Evolutionary conservation across 2,329 filamentous ascomycete species (phyloP).

Genomic region (Ophiostoma himal-ulmi): DNA sequence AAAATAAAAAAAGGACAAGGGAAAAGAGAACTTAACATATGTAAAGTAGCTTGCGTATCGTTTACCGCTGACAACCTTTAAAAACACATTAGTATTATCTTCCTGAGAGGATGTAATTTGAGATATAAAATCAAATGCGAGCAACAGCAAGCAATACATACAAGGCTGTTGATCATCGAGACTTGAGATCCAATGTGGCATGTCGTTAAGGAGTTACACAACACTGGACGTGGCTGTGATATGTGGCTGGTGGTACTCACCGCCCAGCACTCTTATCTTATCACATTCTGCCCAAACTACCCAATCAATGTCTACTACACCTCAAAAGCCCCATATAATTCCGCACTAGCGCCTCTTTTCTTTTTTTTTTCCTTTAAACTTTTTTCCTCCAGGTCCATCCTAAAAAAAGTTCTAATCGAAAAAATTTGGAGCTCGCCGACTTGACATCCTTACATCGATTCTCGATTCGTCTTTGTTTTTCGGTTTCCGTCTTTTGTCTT

Average conservation of each 20-base stretch:
- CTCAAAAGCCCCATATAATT: conserved; percentile 18
- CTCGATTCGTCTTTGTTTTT: neutral
- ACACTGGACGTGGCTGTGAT: neutral
- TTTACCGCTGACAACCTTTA: too few relatives aligned
- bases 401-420: conserved; percentile 17
- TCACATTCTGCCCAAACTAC: neutral
- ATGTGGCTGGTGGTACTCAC: conserved; percentile 10
- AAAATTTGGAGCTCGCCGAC: conserved; percentile 19
- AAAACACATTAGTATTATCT: too few relatives aligned
- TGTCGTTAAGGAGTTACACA: neutral
- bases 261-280: conserved; percentile 10
- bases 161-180: neutral
- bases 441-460: neutral
- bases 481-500: neutral
- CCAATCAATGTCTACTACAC: neutral
- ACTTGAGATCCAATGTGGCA: neutral
- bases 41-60: too few relatives aligned
- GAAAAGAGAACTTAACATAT: too few relatives aligned
- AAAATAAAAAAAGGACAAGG: too few relatives aligned
- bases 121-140: neutral
- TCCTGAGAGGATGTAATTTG: too few relatives aligned
- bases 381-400: conserved; percentile 18
- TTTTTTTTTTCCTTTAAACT: conserved; percentile 23
- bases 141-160: neutral
- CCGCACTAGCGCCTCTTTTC: conserved; percentile 23